A percentile compares a stretch with the other conserved stretches of the same genome.
Conservation (phyloP, 345 rosid genomes). For the Fremontodendron californicum region DNA sequence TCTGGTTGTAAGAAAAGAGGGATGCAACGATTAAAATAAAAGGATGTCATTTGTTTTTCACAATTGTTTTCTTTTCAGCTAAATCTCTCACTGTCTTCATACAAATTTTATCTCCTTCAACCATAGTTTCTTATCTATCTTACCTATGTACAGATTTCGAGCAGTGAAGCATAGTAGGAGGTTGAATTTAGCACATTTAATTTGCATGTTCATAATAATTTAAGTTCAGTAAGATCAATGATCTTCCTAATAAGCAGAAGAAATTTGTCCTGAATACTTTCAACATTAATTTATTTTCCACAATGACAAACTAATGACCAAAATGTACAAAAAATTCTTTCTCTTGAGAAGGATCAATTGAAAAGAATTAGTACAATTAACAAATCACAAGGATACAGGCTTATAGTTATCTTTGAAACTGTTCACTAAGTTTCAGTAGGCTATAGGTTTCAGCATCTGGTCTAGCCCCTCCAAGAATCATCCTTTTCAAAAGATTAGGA, state of each 20-base stretch:
- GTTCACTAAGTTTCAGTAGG: slow-evolving; percentile 73
- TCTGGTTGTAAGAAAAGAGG: slow-evolving; percentile 1
- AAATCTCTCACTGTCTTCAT: neutral
- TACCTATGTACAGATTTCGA: neutral
- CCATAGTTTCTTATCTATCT: neutral
- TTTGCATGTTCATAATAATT: slow-evolving; percentile 3
- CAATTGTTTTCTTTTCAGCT: neutral
- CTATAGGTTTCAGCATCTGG: slow-evolving; percentile 94
- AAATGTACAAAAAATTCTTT: neutral
- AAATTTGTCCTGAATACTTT: neutral
- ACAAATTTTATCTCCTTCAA: neutral
- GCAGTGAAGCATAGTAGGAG: neutral
- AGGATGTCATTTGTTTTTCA: neutral
- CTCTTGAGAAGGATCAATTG: slow-evolving; percentile 7
- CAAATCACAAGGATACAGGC: neutral
- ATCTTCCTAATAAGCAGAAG: neutral
- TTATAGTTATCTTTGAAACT: slow-evolving; percentile 29
- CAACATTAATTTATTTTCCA: neutral
- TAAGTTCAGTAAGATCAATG: neutral
- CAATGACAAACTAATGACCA: neutral
- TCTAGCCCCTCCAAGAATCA: slow-evolving; percentile 85
- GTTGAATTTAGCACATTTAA: neutral
- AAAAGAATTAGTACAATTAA: slow-evolving; percentile 6
- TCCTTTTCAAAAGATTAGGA: slow-evolving; percentile 76
- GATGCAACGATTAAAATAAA: neutral